Conservation (phyloP, 2,329 filamentous ascomycete species). For the Trichoderma koningii region DNA sequence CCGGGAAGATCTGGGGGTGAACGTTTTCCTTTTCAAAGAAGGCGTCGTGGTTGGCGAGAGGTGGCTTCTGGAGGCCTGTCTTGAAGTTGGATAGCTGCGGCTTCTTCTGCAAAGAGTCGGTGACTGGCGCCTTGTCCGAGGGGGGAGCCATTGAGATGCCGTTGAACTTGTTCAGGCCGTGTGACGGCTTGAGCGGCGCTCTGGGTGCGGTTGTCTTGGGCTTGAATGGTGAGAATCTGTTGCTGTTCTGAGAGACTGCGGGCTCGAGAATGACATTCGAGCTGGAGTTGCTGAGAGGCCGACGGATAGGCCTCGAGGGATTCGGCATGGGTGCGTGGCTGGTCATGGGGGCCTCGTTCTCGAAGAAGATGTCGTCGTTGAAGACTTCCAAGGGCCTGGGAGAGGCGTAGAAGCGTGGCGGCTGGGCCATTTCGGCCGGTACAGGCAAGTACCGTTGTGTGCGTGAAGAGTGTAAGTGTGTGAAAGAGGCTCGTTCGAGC, state of each 20-base stretch:
- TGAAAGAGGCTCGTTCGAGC: constrained; percentile 10
- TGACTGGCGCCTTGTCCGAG: constrained; percentile 52
- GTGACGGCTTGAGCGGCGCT: constrained; percentile 54
- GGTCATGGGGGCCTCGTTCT: constrained; percentile 51
- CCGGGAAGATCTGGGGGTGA: constrained; percentile 54
- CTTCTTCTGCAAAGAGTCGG: constrained; percentile 71
- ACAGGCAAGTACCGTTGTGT: no score
- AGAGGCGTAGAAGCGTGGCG: constrained; percentile 49
- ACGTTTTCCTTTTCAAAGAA: constrained; percentile 59
- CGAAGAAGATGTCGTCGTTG: constrained; percentile 54
- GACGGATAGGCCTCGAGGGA: constrained; percentile 50
- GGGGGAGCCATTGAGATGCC: constrained; percentile 69
- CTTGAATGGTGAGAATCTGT: constrained; percentile 71
- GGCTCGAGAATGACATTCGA: constrained; percentile 70
- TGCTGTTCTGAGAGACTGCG: constrained; percentile 53
- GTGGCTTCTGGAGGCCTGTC: constrained; percentile 55
- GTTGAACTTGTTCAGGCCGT: constrained; percentile 62
- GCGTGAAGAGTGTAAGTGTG: not conserved
- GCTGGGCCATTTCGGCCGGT: constrained; percentile 56
- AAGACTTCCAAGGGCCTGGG: constrained; percentile 55
- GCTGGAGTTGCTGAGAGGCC: constrained; percentile 53
- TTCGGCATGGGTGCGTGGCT: constrained; percentile 60
- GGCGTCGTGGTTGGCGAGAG: constrained; percentile 44
- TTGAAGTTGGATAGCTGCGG: constrained; percentile 62
- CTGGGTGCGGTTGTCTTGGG: constrained; percentile 61